Base-by-base conservation (phyloP, 176 grass and related monocot species). In the Bolboschoenus planiculmis region DNA sequence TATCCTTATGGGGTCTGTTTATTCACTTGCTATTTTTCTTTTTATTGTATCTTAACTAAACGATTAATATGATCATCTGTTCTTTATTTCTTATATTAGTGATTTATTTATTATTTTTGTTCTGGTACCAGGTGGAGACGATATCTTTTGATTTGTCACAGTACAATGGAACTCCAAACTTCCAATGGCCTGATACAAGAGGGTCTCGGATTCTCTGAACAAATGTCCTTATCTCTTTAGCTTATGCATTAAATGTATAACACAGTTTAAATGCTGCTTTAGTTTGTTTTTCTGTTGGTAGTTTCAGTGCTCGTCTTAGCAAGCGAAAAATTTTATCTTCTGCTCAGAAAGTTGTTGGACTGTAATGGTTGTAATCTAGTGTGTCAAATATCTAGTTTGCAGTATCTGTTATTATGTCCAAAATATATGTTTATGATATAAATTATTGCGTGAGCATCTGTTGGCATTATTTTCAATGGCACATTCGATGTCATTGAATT, bases 91-190 rank as follows among this genome's bases (percentile, higher is more conserved):
- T 76, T 18, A 47, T 16, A n/a, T n/a, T 51, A 14, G 10, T 47
- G 3, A n/a, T 87, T 18, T 23, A 48, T 72, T 46, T 83, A 20
- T 81, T 75, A 18, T 82, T 75, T 54, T 81, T 63, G 15, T n/a
- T 75, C 80, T 87, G 21, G 18, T 73, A 77, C 11, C 59, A 95
- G 93, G 90, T 88, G 26, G 93, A 95, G 82, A 92, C 82, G 40
- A 95, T 95, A 80, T 95, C 93, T 66, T 95, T 95, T 64, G 90
- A 95, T 90, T 85, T 95, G 62, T 85, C 93, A 34, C 88, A 95
- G 42, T 90, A 95, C 78, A 95, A 85, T 83, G 91, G 71, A 51
- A 78, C 82, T 37, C 88, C 86, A 26, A 90, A 83, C 63, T 95
- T 95, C 81, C 90, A 90, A 8, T 94, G 88, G 88, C 88, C 86